Conservation (phyloP, 352 stramenopile species). For the Globisporangium takayamanum region DNA sequence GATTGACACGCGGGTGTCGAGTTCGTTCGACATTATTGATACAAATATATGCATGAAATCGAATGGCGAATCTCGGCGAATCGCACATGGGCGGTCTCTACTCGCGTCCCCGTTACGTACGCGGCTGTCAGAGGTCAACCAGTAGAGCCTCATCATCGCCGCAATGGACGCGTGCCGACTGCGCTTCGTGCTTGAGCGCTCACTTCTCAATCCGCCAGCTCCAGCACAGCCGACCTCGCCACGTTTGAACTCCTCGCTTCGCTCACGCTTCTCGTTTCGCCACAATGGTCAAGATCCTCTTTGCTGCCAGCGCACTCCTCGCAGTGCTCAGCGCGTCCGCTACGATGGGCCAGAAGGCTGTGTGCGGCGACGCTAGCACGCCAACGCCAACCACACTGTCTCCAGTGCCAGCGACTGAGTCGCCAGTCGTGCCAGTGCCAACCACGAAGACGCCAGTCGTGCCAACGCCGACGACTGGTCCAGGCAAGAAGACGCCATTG, state of each 20-base stretch:
- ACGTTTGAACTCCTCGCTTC: background rate
- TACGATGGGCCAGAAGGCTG: constrained; percentile 17
- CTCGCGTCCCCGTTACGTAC: too few species aligned
- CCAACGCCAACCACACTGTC: background rate
- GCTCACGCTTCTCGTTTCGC: too few species aligned
- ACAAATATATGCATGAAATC: background rate
- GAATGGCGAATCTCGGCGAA: background rate
- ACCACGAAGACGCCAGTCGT: background rate
- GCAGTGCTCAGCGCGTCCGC: constrained; percentile 19
- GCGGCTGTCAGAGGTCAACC: background rate
- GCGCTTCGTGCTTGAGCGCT: background rate
- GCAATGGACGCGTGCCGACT: too few species aligned
- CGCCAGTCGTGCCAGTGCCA: background rate
- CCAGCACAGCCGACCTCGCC: background rate
- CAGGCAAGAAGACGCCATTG: constrained; percentile 36
- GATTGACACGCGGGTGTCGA: background rate
- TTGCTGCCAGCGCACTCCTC: constrained; percentile 20
- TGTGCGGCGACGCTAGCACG: constrained; percentile 23
- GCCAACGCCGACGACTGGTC: background rate
- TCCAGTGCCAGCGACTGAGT: constrained; percentile 1
- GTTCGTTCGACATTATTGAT: background rate
- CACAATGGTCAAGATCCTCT: constrained; percentile 42
- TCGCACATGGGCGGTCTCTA: too few species aligned
- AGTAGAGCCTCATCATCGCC: background rate
- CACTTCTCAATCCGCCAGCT: constrained; percentile 2